Evolutionary conservation across 1,284 basidiomycete genomes (phyloP).

Genomic region (Cutaneotrichosporon spelunceum): DNA sequence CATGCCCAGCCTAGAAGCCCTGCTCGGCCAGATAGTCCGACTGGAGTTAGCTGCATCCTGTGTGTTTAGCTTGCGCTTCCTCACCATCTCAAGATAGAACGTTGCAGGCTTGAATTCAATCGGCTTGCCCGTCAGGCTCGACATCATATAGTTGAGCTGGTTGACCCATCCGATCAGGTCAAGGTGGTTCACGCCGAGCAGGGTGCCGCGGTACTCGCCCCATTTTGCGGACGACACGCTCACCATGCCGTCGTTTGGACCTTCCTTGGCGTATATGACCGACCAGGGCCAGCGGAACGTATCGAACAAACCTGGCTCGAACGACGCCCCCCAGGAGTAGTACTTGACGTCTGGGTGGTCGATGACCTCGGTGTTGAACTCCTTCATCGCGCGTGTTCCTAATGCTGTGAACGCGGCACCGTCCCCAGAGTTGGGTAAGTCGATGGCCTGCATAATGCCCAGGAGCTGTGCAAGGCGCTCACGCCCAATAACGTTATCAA

Average conservation of each 20-base stretch:
- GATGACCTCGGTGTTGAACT: conserved; percentile 80
- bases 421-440: conserved; percentile 80
- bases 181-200: conserved; percentile 85
- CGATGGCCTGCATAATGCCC: conserved; percentile 58
- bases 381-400: conserved; percentile 76
- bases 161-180: conserved; percentile 63
- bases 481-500: conserved; percentile 69
- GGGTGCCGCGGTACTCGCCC: conserved; percentile 72
- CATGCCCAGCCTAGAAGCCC: conserved; percentile 36
- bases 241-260: conserved; percentile 91
- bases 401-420: conserved; percentile 86
- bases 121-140: conserved; percentile 78
- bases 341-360: conserved; percentile 75
- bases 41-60: conserved; percentile 23
- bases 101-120: conserved; percentile 84
- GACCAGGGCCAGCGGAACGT: conserved; percentile 81
- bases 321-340: conserved; percentile 88
- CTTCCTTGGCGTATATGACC: conserved; percentile 81
- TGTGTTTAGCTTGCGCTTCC: background rate
- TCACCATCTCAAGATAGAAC: conserved; percentile 75
- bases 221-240: conserved; percentile 82
- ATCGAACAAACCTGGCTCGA: conserved; percentile 81
- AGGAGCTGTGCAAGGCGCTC: conserved; percentile 53
- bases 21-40: conserved; percentile 49
- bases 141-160: conserved; percentile 70